Conservation (phyloP, 73 alveolate species). For the Breviolum minutum region DNA sequence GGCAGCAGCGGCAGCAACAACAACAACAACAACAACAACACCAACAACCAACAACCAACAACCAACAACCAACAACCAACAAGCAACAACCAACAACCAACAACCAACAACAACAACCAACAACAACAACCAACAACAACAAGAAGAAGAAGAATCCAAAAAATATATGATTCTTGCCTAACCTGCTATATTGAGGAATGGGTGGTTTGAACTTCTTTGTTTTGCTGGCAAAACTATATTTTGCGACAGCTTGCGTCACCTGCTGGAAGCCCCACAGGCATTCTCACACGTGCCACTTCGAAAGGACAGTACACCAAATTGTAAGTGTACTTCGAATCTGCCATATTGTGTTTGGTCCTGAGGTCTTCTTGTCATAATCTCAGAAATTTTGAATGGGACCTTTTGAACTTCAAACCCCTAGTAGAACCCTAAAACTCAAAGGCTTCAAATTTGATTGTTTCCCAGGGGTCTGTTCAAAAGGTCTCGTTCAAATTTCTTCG, state of each 20-base stretch:
- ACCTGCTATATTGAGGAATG: not conserved
- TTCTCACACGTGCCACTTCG: not conserved
- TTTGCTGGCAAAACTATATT: not conserved
- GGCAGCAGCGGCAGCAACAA: too few relatives aligned
- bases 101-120: too few relatives aligned
- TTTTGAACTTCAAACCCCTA: too few relatives aligned
- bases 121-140: not conserved
- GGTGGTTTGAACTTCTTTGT: not conserved
- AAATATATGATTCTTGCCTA: not conserved
- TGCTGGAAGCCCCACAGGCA: slow-evolving; percentile 20
- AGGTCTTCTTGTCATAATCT: too few relatives aligned
- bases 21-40: too few relatives aligned
- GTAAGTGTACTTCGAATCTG: not conserved
- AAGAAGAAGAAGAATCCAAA: not conserved
- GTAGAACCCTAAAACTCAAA: too few relatives aligned
- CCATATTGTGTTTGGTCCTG: slow-evolving; percentile 34
- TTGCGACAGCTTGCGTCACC: not conserved
- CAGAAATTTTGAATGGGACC: too few relatives aligned
- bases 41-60: too few relatives aligned
- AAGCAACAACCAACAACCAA: not conserved
- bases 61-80: too few relatives aligned
- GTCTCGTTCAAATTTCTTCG: too few relatives aligned
- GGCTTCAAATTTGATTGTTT: too few relatives aligned
- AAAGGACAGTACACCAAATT: not conserved
- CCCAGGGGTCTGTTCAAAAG: too few relatives aligned